phyloP scores from a whole-genome alignment of 2,329 filamentous ascomycete genomes.

The Pyrenochaeta sp. region DNA sequence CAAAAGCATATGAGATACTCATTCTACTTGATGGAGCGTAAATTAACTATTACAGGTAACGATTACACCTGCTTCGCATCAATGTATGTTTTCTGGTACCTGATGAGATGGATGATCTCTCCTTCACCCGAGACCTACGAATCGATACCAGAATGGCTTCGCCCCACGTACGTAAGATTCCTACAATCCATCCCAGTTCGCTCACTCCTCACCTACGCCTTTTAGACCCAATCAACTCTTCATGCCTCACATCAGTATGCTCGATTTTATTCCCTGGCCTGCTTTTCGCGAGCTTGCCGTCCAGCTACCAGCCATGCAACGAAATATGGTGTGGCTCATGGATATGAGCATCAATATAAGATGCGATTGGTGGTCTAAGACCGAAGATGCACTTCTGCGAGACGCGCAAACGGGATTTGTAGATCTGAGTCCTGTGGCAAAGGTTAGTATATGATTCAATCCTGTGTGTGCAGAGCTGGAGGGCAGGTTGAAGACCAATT shows the following conservation, averaged over 20 bases:
- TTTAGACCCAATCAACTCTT: constrained; percentile 33
- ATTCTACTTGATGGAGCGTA: background rate
- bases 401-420: constrained; percentile 20
- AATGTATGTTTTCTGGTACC: constrained; percentile 34
- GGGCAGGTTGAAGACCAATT: background rate
- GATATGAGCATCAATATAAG: constrained; percentile 26
- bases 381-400: constrained; percentile 14
- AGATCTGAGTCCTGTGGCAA: constrained; percentile 26
- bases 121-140: constrained; percentile 33
- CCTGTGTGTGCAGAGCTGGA: background rate
- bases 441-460: constrained; percentile 9
- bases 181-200: background rate
- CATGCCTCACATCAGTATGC: constrained; percentile 34
- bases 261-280: constrained; percentile 34
- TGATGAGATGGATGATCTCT: constrained; percentile 37
- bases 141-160: constrained; percentile 32
- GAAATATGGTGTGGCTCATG: constrained; percentile 35
- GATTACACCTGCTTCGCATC: constrained; percentile 34
- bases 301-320: constrained; percentile 35
- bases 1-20: background rate
- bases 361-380: constrained; percentile 28
- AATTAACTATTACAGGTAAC: constrained; percentile 18
- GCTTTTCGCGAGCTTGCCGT: constrained; percentile 34
- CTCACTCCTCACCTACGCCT: background rate
- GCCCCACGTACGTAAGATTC: constrained; percentile 24